Evolutionary conservation across 1,139 yeast genomes (phyloP), one percentile per base, ranked within the genome.

Genomic region (Blastobotrys persicus): DNA sequence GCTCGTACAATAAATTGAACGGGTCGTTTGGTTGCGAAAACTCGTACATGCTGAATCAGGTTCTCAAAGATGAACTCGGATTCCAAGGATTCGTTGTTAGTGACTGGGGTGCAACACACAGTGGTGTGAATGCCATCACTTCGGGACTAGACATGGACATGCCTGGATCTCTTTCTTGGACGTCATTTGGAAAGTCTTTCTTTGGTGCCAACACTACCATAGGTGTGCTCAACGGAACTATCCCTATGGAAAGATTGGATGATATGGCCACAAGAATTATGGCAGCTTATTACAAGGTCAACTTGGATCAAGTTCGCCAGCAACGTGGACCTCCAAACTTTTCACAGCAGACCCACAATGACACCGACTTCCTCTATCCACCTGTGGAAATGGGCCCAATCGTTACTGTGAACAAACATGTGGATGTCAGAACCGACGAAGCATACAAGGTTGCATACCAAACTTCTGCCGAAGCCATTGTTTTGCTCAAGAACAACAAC

Each of bases 81-180:
- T 82, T 81, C 60, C 84, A 81, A 63, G 88, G 87, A 0, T 80
- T 80, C 62, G 82, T 81, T 4, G 75, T 81, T 50, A 76, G 83
- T 31, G 87, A 81, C 59, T 81, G 86, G 85, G 80, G 80, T 20
- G 86, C 83, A 2, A 54, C 53, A 31, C 81, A 78, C 53, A 64
- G 78, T 14, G 85, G 86, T 9, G 78, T 80, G 3, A 72, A 74
- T 47, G 74, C 83, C 0, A 80, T 80, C 0, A 65, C 79, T 26
- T 75, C 85, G 1, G 88, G 88, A 1, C 66, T 80, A 43, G 87
- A 82, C 65, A 79, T 82, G 84, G 71, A 77, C 3, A 81, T 82
- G 86, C 87, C 87, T 0, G 85, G 85, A 20, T 81, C 78, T 51
- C 68, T 75, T 1, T 73, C 72, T 53, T 6, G 77, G 76, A 50